Percentiles rank a stretch among this genome's conserved stretches.
phyloP scores from a whole-genome alignment of 768 basidiomycete genomes.

The Kockovaella imperatae region DNA sequence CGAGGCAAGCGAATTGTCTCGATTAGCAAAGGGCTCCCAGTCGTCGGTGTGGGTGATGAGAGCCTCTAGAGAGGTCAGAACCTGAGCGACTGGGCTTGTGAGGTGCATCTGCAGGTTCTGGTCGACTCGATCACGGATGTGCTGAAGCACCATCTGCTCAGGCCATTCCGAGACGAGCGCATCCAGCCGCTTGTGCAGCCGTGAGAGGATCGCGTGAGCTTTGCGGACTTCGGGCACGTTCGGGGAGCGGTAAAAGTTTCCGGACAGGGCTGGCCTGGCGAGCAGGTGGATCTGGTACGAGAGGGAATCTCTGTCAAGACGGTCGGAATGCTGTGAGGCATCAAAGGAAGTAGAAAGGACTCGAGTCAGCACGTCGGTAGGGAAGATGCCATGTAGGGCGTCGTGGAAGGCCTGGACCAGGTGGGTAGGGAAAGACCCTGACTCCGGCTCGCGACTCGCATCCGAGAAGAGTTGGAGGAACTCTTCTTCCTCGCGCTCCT shows the following conservation, averaged over 20 bases:
- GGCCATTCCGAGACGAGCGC: slow-evolving; percentile 74
- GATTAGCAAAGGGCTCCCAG: slow-evolving; percentile 94
- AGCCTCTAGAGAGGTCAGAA: slow-evolving; percentile 75
- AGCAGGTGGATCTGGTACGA: slow-evolving; percentile 23
- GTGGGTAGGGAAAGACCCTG: slow-evolving; percentile 1
- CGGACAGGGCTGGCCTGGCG: slow-evolving; percentile 39
- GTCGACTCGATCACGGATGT: slow-evolving; percentile 66
- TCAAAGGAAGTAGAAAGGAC: slow-evolving; percentile 12
- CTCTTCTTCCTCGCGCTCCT: slow-evolving; percentile 72
- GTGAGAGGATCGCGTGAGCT: slow-evolving; percentile 51
- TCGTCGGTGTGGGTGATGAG: slow-evolving; percentile 80
- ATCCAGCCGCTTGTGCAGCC: slow-evolving; percentile 54
- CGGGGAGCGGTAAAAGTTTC: slow-evolving; percentile 74
- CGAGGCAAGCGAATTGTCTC: slow-evolving; percentile 67
- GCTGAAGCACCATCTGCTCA: slow-evolving; percentile 92
- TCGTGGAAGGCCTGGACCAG: slow-evolving; percentile 21
- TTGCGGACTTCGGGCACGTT: slow-evolving; percentile 66
- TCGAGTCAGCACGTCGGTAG: not conserved
- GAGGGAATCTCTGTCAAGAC: slow-evolving; percentile 22
- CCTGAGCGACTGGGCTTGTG: slow-evolving; percentile 67
- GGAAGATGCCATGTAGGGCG: slow-evolving; percentile 17
- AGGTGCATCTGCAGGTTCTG: slow-evolving; percentile 57
- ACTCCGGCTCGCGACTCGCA: slow-evolving; percentile 9
- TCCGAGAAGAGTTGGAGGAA: slow-evolving; percentile 64
- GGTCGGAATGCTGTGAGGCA: slow-evolving; percentile 11